Base-by-base conservation (phyloP, 2,329 filamentous ascomycete genomes). In the Arthrobotrys conoides region DNA sequence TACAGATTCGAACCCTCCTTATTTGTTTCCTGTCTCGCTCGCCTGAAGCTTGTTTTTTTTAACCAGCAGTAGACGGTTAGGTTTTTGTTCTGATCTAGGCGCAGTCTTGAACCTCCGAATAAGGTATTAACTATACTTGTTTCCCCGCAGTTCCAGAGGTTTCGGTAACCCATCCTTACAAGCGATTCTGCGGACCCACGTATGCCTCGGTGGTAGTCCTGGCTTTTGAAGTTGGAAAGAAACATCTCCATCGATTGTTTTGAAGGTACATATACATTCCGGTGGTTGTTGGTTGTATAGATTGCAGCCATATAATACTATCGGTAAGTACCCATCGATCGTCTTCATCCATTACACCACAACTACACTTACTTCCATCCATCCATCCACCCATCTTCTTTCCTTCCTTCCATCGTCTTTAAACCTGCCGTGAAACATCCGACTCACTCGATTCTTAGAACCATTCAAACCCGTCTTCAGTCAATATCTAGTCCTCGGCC, bases 41-140 rank as follows among this genome's bases (percentile, higher is more conserved):
- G 57, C 20, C 57, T 14, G 36, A 61, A 61, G 57, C 33, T 61
- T 61, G 33, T 61, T 61, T 61, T 36, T 41, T 16, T 30, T 30
- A 3, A 10, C 18, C 57, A 38, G 44, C 44, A 18, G 41, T 49
- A 49, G 41, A 49, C 61, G 20, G 18, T 49, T 36, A 49, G 59
- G 20, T 10, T 38, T 36, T 36, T 20, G 5, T 16, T 18, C 10
- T n/a, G n/a, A n/a, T n/a, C 41, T 20, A 24, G 27, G 51, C 51
- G 33, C 30, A 30, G 22, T 3, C 38, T 68, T 18, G 49, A 69
- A 69, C 65, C 65, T 59, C 65, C 65, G 65, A 53, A 59, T 22
- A 59, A 10, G 24, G 27, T 33, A 9, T 55, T n/a, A 2, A 5
- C 24, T 51, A 3, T 55, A 30, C 12, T 55, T n/a, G 53, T 20